Percentiles rank a stretch among this genome's conserved stretches.
These are phyloP conservation scores for Trichophyton mentagrophytes DNA, from an alignment of 2,329 filamentous ascomycete species.

Conservation along the genomic window DNA sequence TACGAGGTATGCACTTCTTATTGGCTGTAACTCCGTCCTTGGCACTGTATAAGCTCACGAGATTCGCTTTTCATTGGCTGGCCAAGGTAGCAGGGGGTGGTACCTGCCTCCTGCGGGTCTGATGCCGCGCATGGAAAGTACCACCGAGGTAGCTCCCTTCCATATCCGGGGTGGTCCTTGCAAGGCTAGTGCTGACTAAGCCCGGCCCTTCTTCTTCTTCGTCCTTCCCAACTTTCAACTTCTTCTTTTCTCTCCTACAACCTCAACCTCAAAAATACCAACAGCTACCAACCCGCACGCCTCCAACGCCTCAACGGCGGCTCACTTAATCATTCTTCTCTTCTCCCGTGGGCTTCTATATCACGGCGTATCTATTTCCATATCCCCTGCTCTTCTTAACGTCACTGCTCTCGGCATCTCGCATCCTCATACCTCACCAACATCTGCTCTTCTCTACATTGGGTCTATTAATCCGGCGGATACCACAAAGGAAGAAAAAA, in stretches of 20 bases:
- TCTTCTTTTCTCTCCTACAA: conserved; percentile 10
- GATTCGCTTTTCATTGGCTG: not conserved
- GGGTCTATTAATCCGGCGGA: not conserved
- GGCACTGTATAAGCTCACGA: conserved; percentile 1
- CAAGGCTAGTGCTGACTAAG: not conserved
- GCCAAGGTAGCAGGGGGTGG: not conserved
- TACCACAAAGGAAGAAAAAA: not conserved
- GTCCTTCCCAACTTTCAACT: conserved; percentile 6
- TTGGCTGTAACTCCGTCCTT: not conserved
- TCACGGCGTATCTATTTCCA: not conserved
- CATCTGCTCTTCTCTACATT: not conserved
- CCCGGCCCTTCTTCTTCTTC: not conserved
- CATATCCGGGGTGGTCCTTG: not conserved
- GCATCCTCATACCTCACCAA: not conserved
- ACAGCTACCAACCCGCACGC: not conserved
- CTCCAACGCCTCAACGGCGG: not conserved
- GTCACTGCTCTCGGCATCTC: not conserved
- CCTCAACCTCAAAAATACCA: not conserved
- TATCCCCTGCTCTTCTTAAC: not conserved
- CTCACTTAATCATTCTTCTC: not conserved
- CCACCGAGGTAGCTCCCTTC: conserved; percentile 1
- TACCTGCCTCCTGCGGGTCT: conserved; percentile 1
- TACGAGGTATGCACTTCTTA: not conserved
- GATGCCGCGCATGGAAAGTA: conserved; percentile 4
- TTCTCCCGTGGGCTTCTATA: not conserved